Evolutionary conservation across 2,329 filamentous ascomycete genomes (phyloP).

Genomic region (Aspergillus glaucus): DNA sequence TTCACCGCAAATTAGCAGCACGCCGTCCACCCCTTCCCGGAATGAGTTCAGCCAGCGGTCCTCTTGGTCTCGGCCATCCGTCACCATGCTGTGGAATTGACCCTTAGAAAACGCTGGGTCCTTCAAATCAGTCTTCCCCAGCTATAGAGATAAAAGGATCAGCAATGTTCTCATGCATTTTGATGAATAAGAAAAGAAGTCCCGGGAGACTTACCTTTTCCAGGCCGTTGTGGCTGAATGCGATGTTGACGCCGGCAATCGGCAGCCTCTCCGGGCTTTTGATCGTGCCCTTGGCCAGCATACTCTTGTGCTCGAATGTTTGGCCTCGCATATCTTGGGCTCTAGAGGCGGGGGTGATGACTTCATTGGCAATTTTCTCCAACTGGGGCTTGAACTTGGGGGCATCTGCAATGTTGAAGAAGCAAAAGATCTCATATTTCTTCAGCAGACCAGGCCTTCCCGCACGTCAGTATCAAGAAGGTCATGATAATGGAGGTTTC

Average conservation of each 20-base stretch:
- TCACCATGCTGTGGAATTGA: constrained; percentile 8
- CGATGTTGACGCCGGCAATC: constrained; percentile 5
- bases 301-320: background rate
- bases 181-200: background rate
- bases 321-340: background rate
- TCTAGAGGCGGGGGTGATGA: constrained; percentile 7
- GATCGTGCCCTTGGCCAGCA: background rate
- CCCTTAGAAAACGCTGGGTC: constrained; percentile 8
- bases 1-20: constrained; percentile 1
- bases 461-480: too few relatives aligned
- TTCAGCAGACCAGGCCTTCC: background rate
- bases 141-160: background rate
- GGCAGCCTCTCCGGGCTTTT: constrained; percentile 2
- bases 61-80: constrained; percentile 8
- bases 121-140: constrained; percentile 1
- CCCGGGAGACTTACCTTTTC: constrained; percentile 4
- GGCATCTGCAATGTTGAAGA: constrained; percentile 8
- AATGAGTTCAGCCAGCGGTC: constrained; percentile 3
- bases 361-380: constrained; percentile 4
- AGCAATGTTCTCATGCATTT: background rate
- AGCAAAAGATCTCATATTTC: constrained; percentile 5
- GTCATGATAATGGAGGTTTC: too few relatives aligned
- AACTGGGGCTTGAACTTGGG: constrained; percentile 7
- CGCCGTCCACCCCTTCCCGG: constrained; percentile 1
- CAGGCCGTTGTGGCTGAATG: constrained; percentile 5